phyloP scores from a whole-genome alignment of 208 protist genomes.

The Vickermania ingenoplastis region DNA sequence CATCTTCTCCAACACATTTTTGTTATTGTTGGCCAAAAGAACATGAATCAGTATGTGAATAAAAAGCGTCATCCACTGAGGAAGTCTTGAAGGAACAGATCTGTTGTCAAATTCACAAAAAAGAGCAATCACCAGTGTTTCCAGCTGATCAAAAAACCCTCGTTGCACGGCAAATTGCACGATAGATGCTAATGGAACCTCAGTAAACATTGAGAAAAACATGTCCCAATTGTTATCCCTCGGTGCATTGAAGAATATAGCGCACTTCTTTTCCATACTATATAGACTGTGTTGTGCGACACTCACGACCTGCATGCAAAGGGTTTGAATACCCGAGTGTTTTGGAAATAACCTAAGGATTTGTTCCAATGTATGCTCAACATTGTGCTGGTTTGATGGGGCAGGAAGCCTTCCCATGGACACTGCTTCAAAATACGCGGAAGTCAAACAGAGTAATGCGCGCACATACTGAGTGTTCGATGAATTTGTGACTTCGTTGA shows the following conservation, averaged over 20 bases:
- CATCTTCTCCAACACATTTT: slow-evolving; percentile 9
- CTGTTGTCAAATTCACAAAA: neutral
- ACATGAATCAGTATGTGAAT: neutral
- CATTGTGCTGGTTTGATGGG: neutral
- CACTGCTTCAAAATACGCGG: neutral
- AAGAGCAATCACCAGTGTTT: neutral
- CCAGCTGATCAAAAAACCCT: neutral
- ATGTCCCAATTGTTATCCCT: neutral
- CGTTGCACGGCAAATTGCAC: neutral
- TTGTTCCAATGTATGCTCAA: slow-evolving; percentile 22
- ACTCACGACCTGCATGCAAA: slow-evolving; percentile 30
- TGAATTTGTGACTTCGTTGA: too few species aligned
- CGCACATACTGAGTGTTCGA: too few species aligned
- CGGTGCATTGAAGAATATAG: slow-evolving; percentile 40
- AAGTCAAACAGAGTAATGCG: neutral
- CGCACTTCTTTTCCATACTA: slow-evolving; percentile 42
- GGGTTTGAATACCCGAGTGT: slow-evolving; percentile 25
- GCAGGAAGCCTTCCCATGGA: neutral
- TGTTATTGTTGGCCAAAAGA: neutral
- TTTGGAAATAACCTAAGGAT: slow-evolving; percentile 48
- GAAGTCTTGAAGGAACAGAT: neutral
- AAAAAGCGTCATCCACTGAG: neutral
- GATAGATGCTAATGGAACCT: neutral
- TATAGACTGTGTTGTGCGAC: slow-evolving; percentile 37
- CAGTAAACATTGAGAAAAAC: neutral